Percentiles rank a stretch among this genome's conserved stretches.
These are phyloP conservation scores for Salpingoeca rosetta DNA, from an alignment of 78 protist species.

Conservation along the genomic window DNA sequence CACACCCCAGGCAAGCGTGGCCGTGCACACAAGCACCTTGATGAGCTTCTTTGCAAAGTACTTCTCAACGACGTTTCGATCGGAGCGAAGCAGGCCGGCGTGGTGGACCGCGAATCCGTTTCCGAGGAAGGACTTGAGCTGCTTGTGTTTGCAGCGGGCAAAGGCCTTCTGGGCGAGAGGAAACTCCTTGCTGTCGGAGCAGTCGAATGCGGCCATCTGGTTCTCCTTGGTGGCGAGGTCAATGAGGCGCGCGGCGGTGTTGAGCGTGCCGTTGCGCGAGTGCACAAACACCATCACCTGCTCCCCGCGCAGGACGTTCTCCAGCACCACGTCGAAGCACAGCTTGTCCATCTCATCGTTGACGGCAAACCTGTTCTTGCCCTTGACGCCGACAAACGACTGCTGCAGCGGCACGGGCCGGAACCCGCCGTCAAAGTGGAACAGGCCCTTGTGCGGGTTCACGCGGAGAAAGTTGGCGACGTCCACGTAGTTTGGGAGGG, in stretches of 20 bases:
- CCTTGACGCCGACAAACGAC: slow-evolving; percentile 81
- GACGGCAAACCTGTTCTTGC: neutral
- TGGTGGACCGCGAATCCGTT: slow-evolving; percentile 85
- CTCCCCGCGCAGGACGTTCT: slow-evolving; percentile 37
- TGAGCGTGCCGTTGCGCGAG: slow-evolving; percentile 82
- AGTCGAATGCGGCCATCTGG: neutral
- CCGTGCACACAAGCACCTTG: slow-evolving; percentile 80
- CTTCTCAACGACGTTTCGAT: slow-evolving; percentile 79
- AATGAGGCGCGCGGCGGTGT: slow-evolving; percentile 47
- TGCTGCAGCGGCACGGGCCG: slow-evolving; percentile 95
- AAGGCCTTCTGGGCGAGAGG: slow-evolving; percentile 12
- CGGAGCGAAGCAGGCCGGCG: slow-evolving; percentile 91
- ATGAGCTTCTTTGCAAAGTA: slow-evolving; percentile 69
- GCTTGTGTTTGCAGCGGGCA: slow-evolving; percentile 9
- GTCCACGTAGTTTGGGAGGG: slow-evolving; percentile 96
- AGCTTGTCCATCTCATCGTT: slow-evolving; percentile 48
- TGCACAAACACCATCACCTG: slow-evolving; percentile 97
- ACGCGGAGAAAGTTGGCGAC: slow-evolving; percentile 91
- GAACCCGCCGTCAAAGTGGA: slow-evolving; percentile 73
- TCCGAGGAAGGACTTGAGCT: slow-evolving; percentile 45
- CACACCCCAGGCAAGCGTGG: slow-evolving; percentile 99
- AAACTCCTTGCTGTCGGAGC: neutral
- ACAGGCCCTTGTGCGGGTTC: slow-evolving; percentile 63
- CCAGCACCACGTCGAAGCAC: slow-evolving; percentile 43
- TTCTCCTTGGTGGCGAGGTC: slow-evolving; percentile 3